Evolutionary conservation across 2,329 filamentous ascomycete genomes (phyloP), one percentile per base, ranked within the genome.

Genomic region (Paraphoma sp.): DNA sequence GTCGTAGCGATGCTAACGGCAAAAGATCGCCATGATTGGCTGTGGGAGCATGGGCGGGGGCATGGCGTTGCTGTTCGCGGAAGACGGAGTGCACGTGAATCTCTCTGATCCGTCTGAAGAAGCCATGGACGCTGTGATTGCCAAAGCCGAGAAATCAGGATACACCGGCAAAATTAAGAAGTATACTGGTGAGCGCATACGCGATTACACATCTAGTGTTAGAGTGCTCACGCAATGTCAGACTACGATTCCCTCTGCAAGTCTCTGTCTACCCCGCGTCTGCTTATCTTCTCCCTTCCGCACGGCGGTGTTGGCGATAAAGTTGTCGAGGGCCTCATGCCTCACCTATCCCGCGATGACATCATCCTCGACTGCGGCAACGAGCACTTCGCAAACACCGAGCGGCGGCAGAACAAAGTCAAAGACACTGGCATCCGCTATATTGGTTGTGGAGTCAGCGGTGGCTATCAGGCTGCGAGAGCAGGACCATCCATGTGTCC

Each of bases 351-450:
- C 16, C 78, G 79, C 44, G 85, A 84, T 12, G 88, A 91, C 68
- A 85, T 91, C 49, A 86, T 91, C 52, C 80, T 91, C 31, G 88
- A 91, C 67, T 86, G 85, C 9, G 86, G 85, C 0, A 91, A 91
- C 65, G 88, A 91, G 73, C 81, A 89, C 68, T 90, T 86, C 74
- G 76, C 81, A 36, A 86, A 84, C 45, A 91, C 88, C 0, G 85
- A 91, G 68, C 73, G 86, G 10, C 78, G 87, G 40, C 88, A 90
- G 65, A 79, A 79, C 30, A 83, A 85, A 53, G 82, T 86, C 42
- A 78, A 81, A 2, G 76, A 80, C 0, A 80, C 83, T 23, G 87
- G 86, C 0, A 81, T 91, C n/a, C 79, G 81, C 40, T 91, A 88
- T 71, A 82, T 91, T 51, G 88, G 88, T 2, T 85, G 86, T 70